Evolutionary conservation across 1,284 basidiomycete genomes (phyloP).

Genomic region (Sanguinoderma infundibulare): DNA sequence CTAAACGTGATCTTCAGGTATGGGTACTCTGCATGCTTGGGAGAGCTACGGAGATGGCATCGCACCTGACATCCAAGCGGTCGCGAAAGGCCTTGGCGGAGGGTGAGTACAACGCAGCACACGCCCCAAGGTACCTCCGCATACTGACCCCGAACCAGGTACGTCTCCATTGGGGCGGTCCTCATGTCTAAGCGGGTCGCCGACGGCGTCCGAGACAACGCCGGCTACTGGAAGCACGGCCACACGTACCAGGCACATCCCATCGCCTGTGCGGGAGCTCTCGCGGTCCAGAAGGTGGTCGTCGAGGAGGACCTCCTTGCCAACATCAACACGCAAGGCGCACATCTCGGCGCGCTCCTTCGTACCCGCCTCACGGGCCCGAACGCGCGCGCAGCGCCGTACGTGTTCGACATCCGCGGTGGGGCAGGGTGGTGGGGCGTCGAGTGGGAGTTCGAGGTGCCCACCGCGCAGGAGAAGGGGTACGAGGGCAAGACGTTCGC

Average conservation of each 20-base stretch:
- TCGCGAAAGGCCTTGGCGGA: constrained; percentile 88
- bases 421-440: constrained; percentile 83
- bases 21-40: constrained; percentile 88
- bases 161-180: constrained; percentile 82
- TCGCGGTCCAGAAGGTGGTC: constrained; percentile 82
- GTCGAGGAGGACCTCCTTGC: constrained; percentile 68
- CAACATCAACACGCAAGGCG: constrained; percentile 66
- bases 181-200: constrained; percentile 76
- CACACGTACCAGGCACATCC: constrained; percentile 85
- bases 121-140: neutral
- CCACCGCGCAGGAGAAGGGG: constrained; percentile 42
- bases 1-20: constrained; percentile 48
- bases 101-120: constrained; percentile 53
- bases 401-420: constrained; percentile 77
- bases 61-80: constrained; percentile 80
- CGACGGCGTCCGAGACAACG: constrained; percentile 64
- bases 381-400: constrained; percentile 62
- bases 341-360: constrained; percentile 63
- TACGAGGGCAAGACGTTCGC: constrained; percentile 60
- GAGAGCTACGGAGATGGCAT: constrained; percentile 78
- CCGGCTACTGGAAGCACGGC: constrained; percentile 81
- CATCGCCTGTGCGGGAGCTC: constrained; percentile 73
- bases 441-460: constrained; percentile 71
- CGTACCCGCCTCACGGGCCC: constrained; percentile 55
- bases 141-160: constrained; percentile 46